Evolutionary conservation across 176 grass and related monocot species (phyloP).

Genomic region (Eragrostis curvula): DNA sequence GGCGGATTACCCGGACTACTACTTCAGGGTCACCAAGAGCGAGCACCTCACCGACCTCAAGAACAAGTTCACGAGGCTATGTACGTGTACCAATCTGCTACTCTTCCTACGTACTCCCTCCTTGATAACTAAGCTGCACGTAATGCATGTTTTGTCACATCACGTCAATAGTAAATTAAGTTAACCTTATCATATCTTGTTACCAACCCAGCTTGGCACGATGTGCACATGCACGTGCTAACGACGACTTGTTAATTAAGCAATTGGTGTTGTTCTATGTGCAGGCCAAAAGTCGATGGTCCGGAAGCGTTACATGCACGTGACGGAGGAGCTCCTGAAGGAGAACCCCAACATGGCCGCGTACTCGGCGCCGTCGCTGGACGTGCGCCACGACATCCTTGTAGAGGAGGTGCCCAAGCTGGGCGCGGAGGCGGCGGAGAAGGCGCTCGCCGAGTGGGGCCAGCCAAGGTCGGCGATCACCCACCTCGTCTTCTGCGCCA

Average conservation of each 20-base stretch:
- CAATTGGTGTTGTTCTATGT: too few relatives aligned
- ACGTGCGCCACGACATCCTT: constrained; percentile 79
- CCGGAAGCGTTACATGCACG: constrained; percentile 85
- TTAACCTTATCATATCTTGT: too few relatives aligned
- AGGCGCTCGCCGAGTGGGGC: constrained; percentile 92
- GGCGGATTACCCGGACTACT: constrained; percentile 91
- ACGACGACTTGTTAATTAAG: too few relatives aligned
- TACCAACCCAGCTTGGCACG: too few relatives aligned
- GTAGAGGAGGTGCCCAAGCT: constrained; percentile 87
- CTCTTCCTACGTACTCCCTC: too few relatives aligned
- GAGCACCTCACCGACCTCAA: constrained; percentile 90
- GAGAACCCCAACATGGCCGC: constrained; percentile 75
- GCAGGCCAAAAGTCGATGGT: constrained; percentile 93
- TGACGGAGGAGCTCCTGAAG: constrained; percentile 69
- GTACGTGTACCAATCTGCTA: constrained; percentile 36
- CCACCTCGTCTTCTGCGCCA: constrained; percentile 90
- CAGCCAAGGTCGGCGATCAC: constrained; percentile 75
- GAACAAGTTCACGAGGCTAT: constrained; percentile 93
- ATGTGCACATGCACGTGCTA: too few relatives aligned
- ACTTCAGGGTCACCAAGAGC: constrained; percentile 91
- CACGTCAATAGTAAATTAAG: too few relatives aligned
- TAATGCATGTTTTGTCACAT: too few relatives aligned
- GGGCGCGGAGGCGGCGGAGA: constrained; percentile 68
- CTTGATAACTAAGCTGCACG: too few relatives aligned
- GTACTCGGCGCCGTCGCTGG: constrained; percentile 80